Evolutionary conservation across 148 eudicot genomes (phyloP), one percentile per base, ranked within the genome.

Genomic region (Vaccinium macrocarpon): DNA sequence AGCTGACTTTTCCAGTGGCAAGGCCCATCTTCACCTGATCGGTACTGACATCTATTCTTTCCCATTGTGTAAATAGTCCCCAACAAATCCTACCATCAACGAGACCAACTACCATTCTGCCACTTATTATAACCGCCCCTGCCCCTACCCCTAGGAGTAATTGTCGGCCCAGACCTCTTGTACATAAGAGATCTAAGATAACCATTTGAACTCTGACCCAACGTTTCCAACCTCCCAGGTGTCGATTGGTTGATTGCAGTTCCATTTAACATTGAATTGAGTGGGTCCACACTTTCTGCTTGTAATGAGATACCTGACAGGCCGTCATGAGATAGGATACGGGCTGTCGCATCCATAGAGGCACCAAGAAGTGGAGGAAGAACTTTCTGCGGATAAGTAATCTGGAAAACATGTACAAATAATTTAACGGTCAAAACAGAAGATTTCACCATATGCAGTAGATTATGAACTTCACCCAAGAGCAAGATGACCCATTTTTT

Each of bases 301-400:
- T 86, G 71, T 13, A 79, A 66, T 57, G 89, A 66, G 77, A 89
- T 85, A 88, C 93, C 95, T 48, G 87, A 84, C 83, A 88, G 87
- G n/a, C 98, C 98, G 75, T 95, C 96, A 80, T 85, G 86, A 16
- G 98, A 88, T 25, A 97, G 87, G 72, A 91, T 86, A 81, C 91
- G 86, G 57, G 93, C 93, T 14, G 92, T 88, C 57, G 98, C 94
- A 79, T 91, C 51, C 48, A 92, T 35, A 27, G 99, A 94, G 35
- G 93, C 92, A 56, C 84, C 91, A 8, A 97, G 93, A 53, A 83
- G 81, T 21, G 86, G 91, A 9, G 99, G 95, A 84, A 94, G 97
- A 83, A 66, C 91, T 62, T 84, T 79, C 15, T 85, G 85, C 12
- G 99, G 93, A 84, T 92, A 84, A 25, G 81, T 85, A 59, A 94